A percentile compares a stretch with the other conserved stretches of the same genome.
Conservation (phyloP, 2,329 filamentous ascomycete species). For the Trichoderma breve region DNA sequence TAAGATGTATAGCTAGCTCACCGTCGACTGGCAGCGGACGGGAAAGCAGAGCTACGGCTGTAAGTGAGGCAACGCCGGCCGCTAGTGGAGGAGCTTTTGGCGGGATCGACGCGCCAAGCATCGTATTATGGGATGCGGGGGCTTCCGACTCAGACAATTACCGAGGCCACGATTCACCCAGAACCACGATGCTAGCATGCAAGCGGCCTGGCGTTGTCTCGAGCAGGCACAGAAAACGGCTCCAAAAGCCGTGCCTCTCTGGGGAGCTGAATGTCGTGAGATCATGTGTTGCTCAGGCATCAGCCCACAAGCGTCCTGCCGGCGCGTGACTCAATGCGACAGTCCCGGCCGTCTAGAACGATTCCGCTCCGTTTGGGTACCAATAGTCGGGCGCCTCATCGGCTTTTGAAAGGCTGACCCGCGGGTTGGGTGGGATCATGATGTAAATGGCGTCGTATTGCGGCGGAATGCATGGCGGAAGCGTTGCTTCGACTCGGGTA, state of each 20-base stretch:
- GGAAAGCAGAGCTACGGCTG: background rate
- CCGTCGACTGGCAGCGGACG: background rate
- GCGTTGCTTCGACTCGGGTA: background rate
- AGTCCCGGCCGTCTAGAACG: background rate
- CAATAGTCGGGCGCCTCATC: background rate
- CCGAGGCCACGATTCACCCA: background rate
- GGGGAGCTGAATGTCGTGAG: background rate
- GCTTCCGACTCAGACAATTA: constrained; percentile 1
- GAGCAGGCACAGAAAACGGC: background rate
- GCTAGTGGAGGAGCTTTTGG: background rate
- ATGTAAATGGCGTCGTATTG: background rate
- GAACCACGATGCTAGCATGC: background rate
- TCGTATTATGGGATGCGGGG: constrained; percentile 19
- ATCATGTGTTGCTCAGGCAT: constrained; percentile 3
- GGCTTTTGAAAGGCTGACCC: background rate
- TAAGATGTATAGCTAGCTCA: background rate
- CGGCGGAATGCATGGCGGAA: background rate
- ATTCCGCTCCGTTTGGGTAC: background rate
- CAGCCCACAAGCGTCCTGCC: background rate
- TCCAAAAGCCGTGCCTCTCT: background rate
- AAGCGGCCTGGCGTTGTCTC: background rate
- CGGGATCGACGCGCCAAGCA: constrained; percentile 18
- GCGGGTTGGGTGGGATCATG: background rate
- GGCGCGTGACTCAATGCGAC: background rate
- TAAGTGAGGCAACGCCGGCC: background rate